Evolutionary conservation across 75 land plant species (phyloP), one percentile per base, ranked within the genome.

Genomic region (Ceratopteris richardii): DNA sequence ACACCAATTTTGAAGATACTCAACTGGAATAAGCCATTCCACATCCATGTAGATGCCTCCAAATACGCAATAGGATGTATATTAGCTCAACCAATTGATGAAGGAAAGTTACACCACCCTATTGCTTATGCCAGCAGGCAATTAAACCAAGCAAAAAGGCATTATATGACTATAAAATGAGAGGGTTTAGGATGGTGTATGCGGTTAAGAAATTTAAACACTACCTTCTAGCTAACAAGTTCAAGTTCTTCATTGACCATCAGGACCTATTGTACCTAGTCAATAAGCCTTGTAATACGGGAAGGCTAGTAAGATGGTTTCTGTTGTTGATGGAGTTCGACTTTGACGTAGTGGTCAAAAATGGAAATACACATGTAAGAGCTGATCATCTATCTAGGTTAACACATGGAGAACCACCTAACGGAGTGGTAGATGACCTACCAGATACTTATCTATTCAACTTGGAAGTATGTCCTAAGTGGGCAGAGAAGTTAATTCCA

Each of bases 111-210:
- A 9, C 28, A 55, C 37, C 9, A 4, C 9, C 65, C 65, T 2
- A 29, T 51, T 1, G 30, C 29, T 28, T 63, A 22, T 48, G 29
- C 56, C 2, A 52, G 65, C 20, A 23, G 65, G n/a, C 57, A 63
- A 29, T 28, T 50, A 16, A n/a, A 26, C 1, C 20, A 24, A 1
- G 29, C 58, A 1, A 30, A 63, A 31, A 51, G 43, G 3, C 48
- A 63, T n/a, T 63, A 63, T 31, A 44, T 28, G 7, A 48, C 65
- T 2, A 63, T 20, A 6, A 30, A 63, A 28, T 3, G 58, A 44
- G 58, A 63, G 33, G 58, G 57, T 17, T 51, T 63, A 37, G 65
- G 1, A 61, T 63, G 65, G 29, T 63, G 4, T 63, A 51, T 51
- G 7, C 59, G 7, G 56, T 63, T 4, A 28, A 63, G 30, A 48